Base-by-base conservation (phyloP, 345 rosid species). In the Citrus mangshanensis region DNA sequence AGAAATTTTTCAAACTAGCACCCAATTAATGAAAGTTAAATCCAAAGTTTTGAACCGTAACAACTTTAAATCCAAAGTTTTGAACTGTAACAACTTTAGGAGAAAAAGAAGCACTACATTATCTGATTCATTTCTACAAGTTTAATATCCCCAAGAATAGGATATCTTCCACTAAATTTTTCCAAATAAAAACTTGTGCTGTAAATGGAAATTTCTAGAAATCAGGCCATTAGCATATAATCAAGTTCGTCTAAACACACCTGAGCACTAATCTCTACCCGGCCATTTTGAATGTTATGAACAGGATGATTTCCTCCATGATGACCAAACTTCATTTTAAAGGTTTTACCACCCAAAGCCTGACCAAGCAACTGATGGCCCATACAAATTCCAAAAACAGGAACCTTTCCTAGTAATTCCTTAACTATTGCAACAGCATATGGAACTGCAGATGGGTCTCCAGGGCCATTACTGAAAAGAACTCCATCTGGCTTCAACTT, bases 291-390 rank as follows among this genome's bases (percentile, higher is more conserved):
- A 78, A 90, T 73, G 76, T 94, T 93, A 69, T 88, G 85, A 73
- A 96, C 98, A 0, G 98, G 98, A 83, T 94, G 99, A 77, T 96
- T 96, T 42, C 98, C 98, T 81, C 98, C 98, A 84, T 94, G 99
- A 86, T 94, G 99, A 42, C 97, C 98, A 83, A 96, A 96, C 88
- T 96, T 96, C 98, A 96, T 94, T 83, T 96, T 96, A 77, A 89
- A 96, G 72, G 98, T 96, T 77, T 91, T 93, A 78, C 98, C 97
- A 63, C 99, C 98, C 84, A 96, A 84, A 76, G 98, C 99, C 88
- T 93, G 98, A 59, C 98, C 98, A 18, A 96, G 91, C 78, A 96
- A 84, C 80, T 96, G 99, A 83, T 96, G 98, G 62, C 98, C 99
- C 99, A 96, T 96, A 86, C 98, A 93, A 83, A 97, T 97, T 73